phyloP scores from a whole-genome alignment of 2,329 filamentous ascomycete genomes.

The Botrytis elliptica region DNA sequence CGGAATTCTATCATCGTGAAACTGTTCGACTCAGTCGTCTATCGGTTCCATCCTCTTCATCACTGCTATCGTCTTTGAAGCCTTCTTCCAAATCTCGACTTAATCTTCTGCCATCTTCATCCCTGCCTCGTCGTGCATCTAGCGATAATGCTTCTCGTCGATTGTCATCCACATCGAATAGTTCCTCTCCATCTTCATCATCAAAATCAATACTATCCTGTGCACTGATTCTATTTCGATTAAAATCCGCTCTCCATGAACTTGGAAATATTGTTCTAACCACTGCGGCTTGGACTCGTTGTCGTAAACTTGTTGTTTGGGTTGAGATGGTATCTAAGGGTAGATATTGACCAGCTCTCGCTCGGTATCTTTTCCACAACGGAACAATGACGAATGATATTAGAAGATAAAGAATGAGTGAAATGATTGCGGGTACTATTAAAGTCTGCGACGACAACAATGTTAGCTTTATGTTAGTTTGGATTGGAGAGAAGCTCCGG shows the following conservation, averaged over 20 bases:
- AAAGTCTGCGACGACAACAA: constrained; percentile 55
- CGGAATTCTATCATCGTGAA: constrained; percentile 21
- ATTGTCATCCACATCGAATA: constrained; percentile 55
- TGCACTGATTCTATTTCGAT: constrained; percentile 43
- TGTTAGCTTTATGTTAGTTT: constrained; percentile 7
- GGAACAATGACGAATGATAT: constrained; percentile 66
- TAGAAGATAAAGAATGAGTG: constrained; percentile 65
- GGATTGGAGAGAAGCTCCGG: background rate
- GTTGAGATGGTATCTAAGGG: constrained; percentile 63
- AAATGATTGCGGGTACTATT: constrained; percentile 68
- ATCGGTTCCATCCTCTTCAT: constrained; percentile 43
- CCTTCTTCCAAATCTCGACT: constrained; percentile 78
- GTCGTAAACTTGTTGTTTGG: constrained; percentile 54
- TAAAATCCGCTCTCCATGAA: constrained; percentile 48
- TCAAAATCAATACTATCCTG: constrained; percentile 54
- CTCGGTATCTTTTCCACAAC: constrained; percentile 66
- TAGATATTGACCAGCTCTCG: constrained; percentile 72
- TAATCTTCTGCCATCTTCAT: constrained; percentile 57
- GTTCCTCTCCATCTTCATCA: constrained; percentile 69
- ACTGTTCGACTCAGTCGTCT: constrained; percentile 13
- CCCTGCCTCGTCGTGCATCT: constrained; percentile 40
- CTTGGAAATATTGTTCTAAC: constrained; percentile 47
- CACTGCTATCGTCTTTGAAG: constrained; percentile 71
- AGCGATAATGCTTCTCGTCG: constrained; percentile 44
- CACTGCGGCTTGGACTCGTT: constrained; percentile 48